Conservation (phyloP, 176 grass and related monocot genomes). For the barley (Hordeum vulgare) region DNA sequence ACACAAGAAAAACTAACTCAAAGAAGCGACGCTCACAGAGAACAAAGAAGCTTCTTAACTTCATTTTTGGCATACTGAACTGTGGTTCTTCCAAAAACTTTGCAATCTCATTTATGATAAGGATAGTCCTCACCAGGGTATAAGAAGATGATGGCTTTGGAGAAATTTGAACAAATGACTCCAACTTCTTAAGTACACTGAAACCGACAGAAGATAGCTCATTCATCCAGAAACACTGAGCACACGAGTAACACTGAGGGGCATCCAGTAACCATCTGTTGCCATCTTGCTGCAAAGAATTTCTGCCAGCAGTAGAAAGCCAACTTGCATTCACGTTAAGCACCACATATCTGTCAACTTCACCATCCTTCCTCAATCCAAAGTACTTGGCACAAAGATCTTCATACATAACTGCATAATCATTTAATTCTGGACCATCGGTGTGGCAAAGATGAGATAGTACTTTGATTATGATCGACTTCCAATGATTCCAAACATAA, state of each 20-base stretch:
- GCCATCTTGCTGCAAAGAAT: slow-evolving; percentile 21
- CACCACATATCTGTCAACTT: slow-evolving; percentile 20
- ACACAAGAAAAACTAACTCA: slow-evolving; percentile 21
- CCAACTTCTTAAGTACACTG: slow-evolving; percentile 46
- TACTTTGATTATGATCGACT: slow-evolving; percentile 4
- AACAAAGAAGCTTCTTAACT: background rate
- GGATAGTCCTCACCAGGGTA: background rate
- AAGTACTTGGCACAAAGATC: slow-evolving; percentile 63
- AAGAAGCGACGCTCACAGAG: background rate
- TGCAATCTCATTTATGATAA: slow-evolving; percentile 28
- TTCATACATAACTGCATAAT: slow-evolving; percentile 12
- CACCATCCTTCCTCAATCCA: background rate
- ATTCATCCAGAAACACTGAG: slow-evolving; percentile 37
- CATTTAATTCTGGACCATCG: background rate
- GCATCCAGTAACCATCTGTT: slow-evolving; percentile 10
- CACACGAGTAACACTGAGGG: slow-evolving; percentile 28
- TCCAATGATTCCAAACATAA: slow-evolving; percentile 30
- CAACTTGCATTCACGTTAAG: slow-evolving; percentile 55
- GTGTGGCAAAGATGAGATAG: slow-evolving; percentile 11
- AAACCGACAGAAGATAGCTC: slow-evolving; percentile 58
- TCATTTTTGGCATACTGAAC: background rate
- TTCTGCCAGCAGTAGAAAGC: slow-evolving; percentile 28
- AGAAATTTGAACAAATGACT: slow-evolving; percentile 28
- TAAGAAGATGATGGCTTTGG: background rate
- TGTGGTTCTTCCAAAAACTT: slow-evolving; percentile 33